phyloP scores from a whole-genome alignment of 2,329 filamentous ascomycete genomes.

The Rachicladosporium sp. region DNA sequence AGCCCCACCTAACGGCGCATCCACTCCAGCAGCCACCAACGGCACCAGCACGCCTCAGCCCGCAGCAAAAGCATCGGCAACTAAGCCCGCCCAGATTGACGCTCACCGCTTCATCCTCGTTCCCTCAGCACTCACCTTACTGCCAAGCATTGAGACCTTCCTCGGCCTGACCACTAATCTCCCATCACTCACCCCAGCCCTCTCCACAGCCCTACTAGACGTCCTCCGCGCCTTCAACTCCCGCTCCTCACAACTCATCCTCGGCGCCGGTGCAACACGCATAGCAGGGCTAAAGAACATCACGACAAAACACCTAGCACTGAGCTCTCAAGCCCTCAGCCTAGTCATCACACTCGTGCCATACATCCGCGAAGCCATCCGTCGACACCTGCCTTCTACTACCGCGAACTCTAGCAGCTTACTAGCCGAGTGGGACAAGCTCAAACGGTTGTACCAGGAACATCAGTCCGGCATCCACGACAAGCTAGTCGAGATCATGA shows the following conservation, averaged over 20 bases:
- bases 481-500: slow-evolving; percentile 89
- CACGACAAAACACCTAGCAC: slow-evolving; percentile 84
- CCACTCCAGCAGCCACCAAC: slow-evolving; percentile 12
- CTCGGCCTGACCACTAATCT: slow-evolving; percentile 73
- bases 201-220: slow-evolving; percentile 65
- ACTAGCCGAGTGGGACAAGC: slow-evolving; percentile 77
- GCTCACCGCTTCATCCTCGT: slow-evolving; percentile 77
- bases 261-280: slow-evolving; percentile 81
- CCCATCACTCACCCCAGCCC: slow-evolving; percentile 76
- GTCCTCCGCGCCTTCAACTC: slow-evolving; percentile 93
- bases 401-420: slow-evolving; percentile 27
- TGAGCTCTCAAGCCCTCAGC: slow-evolving; percentile 77
- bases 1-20: slow-evolving; percentile 24
- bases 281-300: slow-evolving; percentile 91
- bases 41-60: slow-evolving; percentile 6
- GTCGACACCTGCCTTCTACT: slow-evolving; percentile 50
- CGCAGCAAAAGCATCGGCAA: slow-evolving; percentile 9
- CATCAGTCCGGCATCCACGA: slow-evolving; percentile 85
- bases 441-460: slow-evolving; percentile 71
- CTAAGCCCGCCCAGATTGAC: slow-evolving; percentile 56
- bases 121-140: slow-evolving; percentile 66
- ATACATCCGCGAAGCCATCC: slow-evolving; percentile 81
- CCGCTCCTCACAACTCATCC: slow-evolving; percentile 86
- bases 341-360: slow-evolving; percentile 82
- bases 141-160: slow-evolving; percentile 71